Conservation (phyloP, 257 asterid genomes). For the Apocynum venetum region DNA sequence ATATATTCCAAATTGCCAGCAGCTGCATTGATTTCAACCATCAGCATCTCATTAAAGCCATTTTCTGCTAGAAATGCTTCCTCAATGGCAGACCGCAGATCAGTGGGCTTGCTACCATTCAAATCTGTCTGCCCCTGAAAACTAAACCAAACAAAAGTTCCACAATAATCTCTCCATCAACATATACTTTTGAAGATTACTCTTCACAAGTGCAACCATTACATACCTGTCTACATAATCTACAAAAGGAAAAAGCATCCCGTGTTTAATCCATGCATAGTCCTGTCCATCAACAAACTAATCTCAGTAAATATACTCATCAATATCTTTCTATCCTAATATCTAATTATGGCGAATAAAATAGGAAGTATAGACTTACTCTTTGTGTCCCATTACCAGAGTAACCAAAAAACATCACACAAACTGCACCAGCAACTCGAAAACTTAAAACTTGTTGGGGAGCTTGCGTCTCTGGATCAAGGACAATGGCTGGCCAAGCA, state of each 20-base stretch:
- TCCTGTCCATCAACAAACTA: conserved; percentile 59
- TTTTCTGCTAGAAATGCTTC: conserved; percentile 92
- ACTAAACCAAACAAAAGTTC: conserved; percentile 45
- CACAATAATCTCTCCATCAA: conserved; percentile 22
- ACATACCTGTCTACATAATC: conserved; percentile 85
- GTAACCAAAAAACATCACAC: conserved; percentile 99
- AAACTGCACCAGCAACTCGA: conserved; percentile 54
- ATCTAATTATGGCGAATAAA: background rate
- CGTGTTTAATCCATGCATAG: conserved; percentile 84
- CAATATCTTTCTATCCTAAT: background rate
- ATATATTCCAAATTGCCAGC: conserved; percentile 78
- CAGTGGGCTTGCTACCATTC: conserved; percentile 68
- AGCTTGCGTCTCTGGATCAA: conserved; percentile 71
- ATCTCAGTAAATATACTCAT: conserved; percentile 25
- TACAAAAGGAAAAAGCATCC: conserved; percentile 87
- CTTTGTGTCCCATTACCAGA: conserved; percentile 96
- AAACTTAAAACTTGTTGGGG: conserved; percentile 77
- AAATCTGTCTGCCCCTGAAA: conserved; percentile 92
- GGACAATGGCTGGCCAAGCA: conserved; percentile 98
- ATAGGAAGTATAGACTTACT: conserved; percentile 39
- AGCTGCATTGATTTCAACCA: conserved; percentile 86
- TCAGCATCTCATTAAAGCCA: conserved; percentile 87
- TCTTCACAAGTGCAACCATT: conserved; percentile 16
- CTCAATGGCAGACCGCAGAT: conserved; percentile 88
- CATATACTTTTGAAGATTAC: conserved; percentile 14